phyloP scores from a whole-genome alignment of 768 basidiomycete genomes.

The Panaeolus papilionaceus region DNA sequence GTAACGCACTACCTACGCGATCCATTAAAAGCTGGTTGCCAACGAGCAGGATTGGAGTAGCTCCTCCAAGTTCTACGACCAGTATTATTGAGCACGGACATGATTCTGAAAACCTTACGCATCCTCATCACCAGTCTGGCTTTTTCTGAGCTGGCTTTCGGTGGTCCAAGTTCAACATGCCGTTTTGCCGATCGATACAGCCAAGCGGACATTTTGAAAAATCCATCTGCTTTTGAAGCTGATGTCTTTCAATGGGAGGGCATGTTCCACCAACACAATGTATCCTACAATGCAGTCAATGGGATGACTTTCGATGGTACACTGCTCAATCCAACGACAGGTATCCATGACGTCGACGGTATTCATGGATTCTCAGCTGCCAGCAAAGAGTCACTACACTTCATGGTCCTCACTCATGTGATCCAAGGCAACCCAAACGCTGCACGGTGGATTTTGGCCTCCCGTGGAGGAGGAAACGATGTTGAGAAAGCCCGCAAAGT shows the following conservation, averaged over 20 bases:
- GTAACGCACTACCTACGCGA: not conserved
- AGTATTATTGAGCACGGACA: not conserved
- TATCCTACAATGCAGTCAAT: constrained; percentile 31
- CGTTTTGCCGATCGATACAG: not conserved
- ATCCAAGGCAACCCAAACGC: constrained; percentile 28
- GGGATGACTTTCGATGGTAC: constrained; percentile 35
- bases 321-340: constrained; percentile 27
- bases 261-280: constrained; percentile 32
- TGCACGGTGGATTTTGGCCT: constrained; percentile 29
- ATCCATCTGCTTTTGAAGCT: constrained; percentile 26
- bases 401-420: constrained; percentile 31
- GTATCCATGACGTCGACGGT: constrained; percentile 26
- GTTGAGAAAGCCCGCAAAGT: constrained; percentile 25
- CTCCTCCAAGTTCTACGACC: not conserved
- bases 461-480: constrained; percentile 22
- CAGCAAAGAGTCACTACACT: constrained; percentile 32
- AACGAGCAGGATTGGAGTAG: not conserved
- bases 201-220: constrained; percentile 15
- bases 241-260: constrained; percentile 32
- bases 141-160: not conserved
- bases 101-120: not conserved
- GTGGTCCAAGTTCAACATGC: not conserved
- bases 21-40: not conserved
- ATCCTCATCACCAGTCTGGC: not conserved
- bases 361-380: constrained; percentile 32